Conservation (phyloP, 2,329 filamentous ascomycete genomes). For the Stachybotrys chlorohalonatus region DNA sequence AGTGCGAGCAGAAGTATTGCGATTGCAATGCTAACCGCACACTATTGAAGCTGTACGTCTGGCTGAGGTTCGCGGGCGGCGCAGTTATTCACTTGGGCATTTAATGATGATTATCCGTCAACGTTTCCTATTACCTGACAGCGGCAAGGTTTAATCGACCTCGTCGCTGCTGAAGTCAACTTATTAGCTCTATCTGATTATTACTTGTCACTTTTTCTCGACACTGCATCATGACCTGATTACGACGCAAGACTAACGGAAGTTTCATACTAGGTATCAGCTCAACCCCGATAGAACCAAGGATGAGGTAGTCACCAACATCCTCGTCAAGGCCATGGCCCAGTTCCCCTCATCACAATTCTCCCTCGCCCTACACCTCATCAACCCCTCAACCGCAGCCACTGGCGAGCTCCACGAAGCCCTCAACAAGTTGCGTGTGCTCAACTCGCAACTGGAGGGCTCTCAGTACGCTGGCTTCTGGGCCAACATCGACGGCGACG, state of each 20-base stretch:
- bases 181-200: conserved; percentile 67
- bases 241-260: neutral
- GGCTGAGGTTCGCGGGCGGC: neutral
- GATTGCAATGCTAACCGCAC: conserved; percentile 97
- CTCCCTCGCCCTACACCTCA: conserved; percentile 85
- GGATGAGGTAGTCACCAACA: conserved; percentile 96
- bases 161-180: conserved; percentile 55
- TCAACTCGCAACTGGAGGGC: conserved; percentile 81
- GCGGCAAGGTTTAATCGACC: conserved; percentile 37
- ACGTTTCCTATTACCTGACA: conserved; percentile 99
- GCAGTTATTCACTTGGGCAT: conserved; percentile 3
- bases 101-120: conserved; percentile 66
- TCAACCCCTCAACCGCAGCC: conserved; percentile 65
- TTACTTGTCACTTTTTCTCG: neutral
- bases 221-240: neutral
- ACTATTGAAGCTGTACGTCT: conserved; percentile 83
- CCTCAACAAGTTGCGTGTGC: conserved; percentile 73
- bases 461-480: conserved; percentile 91
- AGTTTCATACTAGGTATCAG: conserved; percentile 64
- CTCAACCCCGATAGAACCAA: conserved; percentile 98
- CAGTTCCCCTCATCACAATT: conserved; percentile 97
- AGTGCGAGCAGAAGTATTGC: conserved; percentile 91
- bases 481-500: conserved; percentile 84
- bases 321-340: conserved; percentile 95
- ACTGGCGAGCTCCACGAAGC: conserved; percentile 78